phyloP scores from a whole-genome alignment of 768 basidiomycete species.

The Saitozyma podzolica region DNA sequence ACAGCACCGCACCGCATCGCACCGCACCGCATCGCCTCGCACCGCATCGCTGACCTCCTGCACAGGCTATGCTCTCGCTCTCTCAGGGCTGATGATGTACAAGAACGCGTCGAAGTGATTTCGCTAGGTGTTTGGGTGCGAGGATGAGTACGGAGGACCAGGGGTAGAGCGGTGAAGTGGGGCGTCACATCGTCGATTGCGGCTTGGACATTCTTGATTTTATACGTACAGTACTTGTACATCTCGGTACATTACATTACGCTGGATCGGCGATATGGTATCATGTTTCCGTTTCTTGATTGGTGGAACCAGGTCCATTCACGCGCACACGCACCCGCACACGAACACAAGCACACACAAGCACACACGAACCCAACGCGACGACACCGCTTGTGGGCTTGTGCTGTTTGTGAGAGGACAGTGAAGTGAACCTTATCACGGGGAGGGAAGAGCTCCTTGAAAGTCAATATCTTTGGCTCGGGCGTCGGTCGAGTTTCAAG shows the following conservation, averaged over 20 bases:
- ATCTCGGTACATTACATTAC: neutral
- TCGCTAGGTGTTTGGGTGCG: too few relatives aligned
- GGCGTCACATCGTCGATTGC: neutral
- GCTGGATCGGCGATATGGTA: neutral
- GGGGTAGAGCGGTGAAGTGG: slow-evolving; percentile 7
- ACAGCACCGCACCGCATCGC: neutral
- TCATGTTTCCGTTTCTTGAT: neutral
- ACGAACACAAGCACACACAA: too few relatives aligned
- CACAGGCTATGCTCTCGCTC: slow-evolving; percentile 78
- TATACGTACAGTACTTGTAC: neutral
- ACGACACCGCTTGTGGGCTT: too few relatives aligned
- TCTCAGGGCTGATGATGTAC: slow-evolving; percentile 79
- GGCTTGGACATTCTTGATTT: neutral
- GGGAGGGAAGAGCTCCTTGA: too few relatives aligned
- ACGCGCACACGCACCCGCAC: too few relatives aligned
- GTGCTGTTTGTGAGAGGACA: too few relatives aligned
- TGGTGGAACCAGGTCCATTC: neutral
- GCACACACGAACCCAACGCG: too few relatives aligned
- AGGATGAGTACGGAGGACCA: neutral
- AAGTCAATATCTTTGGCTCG: too few relatives aligned
- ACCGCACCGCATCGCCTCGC: neutral
- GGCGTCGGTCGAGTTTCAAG: too few relatives aligned
- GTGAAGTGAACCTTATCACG: too few relatives aligned
- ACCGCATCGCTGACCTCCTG: neutral
- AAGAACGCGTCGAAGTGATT: slow-evolving; percentile 58